Conservation (phyloP, 2,329 filamentous ascomycete genomes). For the Aspergillus vadensis region DNA sequence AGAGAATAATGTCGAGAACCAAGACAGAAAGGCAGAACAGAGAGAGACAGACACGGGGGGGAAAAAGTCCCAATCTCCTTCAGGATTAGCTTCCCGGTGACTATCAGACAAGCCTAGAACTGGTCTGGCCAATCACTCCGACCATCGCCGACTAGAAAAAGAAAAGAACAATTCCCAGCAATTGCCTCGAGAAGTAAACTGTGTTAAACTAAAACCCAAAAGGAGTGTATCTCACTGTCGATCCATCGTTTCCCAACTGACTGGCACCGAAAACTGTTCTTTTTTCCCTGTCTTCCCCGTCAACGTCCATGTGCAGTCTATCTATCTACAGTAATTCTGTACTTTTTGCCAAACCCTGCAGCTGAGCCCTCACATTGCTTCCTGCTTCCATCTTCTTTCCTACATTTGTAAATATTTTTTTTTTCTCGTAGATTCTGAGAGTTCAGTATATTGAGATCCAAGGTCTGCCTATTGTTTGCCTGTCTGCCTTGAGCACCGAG, state of each 20-base stretch:
- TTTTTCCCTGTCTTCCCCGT: neutral
- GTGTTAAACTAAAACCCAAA: too few relatives aligned
- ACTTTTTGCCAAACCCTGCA: neutral
- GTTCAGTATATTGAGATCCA: neutral
- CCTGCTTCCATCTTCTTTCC: neutral
- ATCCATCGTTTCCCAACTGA: neutral
- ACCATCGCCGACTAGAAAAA: neutral
- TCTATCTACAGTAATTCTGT: neutral
- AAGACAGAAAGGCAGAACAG: neutral
- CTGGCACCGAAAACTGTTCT: neutral
- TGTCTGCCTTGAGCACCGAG: neutral
- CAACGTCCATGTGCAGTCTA: neutral
- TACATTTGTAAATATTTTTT: too few relatives aligned
- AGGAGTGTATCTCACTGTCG: neutral
- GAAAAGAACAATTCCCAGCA: neutral
- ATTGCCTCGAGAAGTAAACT: too few relatives aligned
- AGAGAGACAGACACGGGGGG: conserved; percentile 10
- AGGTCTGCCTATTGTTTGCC: neutral
- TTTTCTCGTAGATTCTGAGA: too few relatives aligned
- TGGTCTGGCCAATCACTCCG: neutral
- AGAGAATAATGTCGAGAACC: neutral
- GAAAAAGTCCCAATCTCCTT: neutral
- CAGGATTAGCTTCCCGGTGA: neutral
- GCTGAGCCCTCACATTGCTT: neutral
- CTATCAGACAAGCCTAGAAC: conserved; percentile 2